Evolutionary conservation across 768 basidiomycete species (phyloP).

Genomic region (Amanita subjunquillea): DNA sequence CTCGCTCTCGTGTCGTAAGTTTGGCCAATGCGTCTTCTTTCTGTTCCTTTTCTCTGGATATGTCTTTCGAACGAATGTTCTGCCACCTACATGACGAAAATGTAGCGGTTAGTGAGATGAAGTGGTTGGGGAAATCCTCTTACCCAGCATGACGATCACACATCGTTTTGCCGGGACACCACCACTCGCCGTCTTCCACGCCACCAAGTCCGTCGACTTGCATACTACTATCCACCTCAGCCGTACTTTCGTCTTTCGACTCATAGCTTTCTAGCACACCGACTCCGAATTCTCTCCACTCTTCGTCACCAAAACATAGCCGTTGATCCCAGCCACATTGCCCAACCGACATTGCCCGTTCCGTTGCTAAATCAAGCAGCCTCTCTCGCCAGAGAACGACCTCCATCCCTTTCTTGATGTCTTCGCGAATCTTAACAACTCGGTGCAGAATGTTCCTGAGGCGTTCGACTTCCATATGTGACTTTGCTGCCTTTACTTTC

Average conservation of each 20-base stretch:
- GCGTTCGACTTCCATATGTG: conserved; percentile 44
- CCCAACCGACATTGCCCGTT: conserved; percentile 50
- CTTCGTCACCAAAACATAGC: conserved; percentile 73
- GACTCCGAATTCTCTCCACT: conserved; percentile 60
- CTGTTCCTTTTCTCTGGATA: conserved; percentile 65
- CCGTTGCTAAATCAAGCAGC: conserved; percentile 55
- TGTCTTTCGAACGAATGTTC: conserved; percentile 59
- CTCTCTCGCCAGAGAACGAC: conserved; percentile 61
- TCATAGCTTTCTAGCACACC: conserved; percentile 68
- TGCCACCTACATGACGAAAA: conserved; percentile 53
- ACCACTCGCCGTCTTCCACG: conserved; percentile 49
- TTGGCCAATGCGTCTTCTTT: conserved; percentile 57
- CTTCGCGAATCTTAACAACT: conserved; percentile 51
- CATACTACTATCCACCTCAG: conserved; percentile 28
- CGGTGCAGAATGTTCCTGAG: conserved; percentile 44
- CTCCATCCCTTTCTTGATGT: conserved; percentile 60
- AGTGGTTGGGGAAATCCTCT: conserved; percentile 9
- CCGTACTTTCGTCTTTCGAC: conserved; percentile 25
- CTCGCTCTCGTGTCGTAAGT: conserved; percentile 67
- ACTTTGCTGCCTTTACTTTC: conserved; percentile 29
- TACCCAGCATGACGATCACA: conserved; percentile 78
- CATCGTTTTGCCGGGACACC: conserved; percentile 66
- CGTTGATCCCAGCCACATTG: conserved; percentile 88
- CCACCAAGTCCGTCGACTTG: conserved; percentile 26
- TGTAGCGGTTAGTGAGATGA: conserved; percentile 3